Base-by-base conservation (phyloP, 257 asterid species). In the Gentiana straminea region DNA sequence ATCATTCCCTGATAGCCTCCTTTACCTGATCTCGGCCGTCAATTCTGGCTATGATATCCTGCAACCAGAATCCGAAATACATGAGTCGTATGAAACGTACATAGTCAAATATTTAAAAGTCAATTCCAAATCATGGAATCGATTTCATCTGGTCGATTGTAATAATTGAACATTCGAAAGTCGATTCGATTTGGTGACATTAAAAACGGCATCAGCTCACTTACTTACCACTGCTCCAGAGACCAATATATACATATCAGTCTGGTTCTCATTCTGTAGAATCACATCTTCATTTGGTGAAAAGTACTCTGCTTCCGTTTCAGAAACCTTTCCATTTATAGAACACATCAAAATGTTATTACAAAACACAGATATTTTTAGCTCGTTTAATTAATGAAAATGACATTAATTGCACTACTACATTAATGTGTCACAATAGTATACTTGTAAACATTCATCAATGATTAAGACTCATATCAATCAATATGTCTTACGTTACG, bases 201-300 rank as follows among this genome's bases (percentile, higher is more conserved):
- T 24, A 24, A 24, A 24, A 24, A 13, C 34, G 62, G 51, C 54
- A 39, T 53, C 52, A 54, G 7, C 53, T 39, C 45, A 51, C 51
- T 13, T 5, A 62, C 89, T 71, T 64, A 88, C 96, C 73, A 75
- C 83, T 66, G 81, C 60, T 57, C 96, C 96, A 2, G 90, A 75
- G 58, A 84, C 95, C 58, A 84, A 60, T 66, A 88, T 74, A 61
- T 79, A 88, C 65, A 81, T 66, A 9, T 84, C 90, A 0, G 95
- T 79, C 56, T 89, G 86, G 43, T 84, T 69, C 85, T 84, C 95
- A 41, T 84, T 77, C 59, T 75, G 94, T 48, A 82, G 71, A 48
- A 88, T 76, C 57, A 88, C 94, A 54, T 88, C 93, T 74, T 84
- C 94, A 65, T 71, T 80, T 0, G 96, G 94, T 45, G 95, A 90